Percentiles rank a stretch among this genome's conserved stretches.
Conservation (phyloP, 441 rosid genomes). For the Hypseocharis bilobata region DNA sequence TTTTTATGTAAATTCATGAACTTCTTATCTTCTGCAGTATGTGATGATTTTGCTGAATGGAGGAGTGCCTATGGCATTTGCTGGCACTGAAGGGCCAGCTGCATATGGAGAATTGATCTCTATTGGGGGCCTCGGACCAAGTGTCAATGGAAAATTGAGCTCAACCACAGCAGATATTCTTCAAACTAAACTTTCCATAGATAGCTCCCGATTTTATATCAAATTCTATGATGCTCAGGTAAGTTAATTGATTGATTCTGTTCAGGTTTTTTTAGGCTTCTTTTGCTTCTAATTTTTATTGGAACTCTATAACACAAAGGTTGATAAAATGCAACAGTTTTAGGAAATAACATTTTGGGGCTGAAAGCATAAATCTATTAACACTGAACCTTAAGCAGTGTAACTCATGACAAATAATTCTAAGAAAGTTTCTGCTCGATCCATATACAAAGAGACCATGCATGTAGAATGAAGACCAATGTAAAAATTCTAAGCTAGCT, state of each 20-base stretch:
- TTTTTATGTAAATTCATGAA: neutral
- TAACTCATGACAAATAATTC: neutral
- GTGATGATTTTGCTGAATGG: constrained; percentile 78
- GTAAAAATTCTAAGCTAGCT: neutral
- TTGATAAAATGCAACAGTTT: neutral
- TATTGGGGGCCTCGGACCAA: constrained; percentile 63
- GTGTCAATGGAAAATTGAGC: constrained; percentile 67
- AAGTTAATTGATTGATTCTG: constrained; percentile 7
- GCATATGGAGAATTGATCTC: constrained; percentile 81
- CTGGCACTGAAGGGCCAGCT: constrained; percentile 76
- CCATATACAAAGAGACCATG: neutral
- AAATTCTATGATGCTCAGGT: constrained; percentile 77
- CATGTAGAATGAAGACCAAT: neutral
- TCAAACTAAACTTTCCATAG: constrained; percentile 68
- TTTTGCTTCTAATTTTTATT: neutral
- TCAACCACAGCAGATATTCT: constrained; percentile 69
- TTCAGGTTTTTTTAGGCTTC: neutral
- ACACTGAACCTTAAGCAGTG: neutral
- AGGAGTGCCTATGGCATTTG: constrained; percentile 76
- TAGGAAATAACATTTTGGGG: neutral
- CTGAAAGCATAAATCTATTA: neutral
- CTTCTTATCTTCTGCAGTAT: constrained; percentile 35
- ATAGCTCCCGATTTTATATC: constrained; percentile 77
- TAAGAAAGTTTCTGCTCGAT: neutral
- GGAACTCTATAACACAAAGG: neutral